Evolutionary conservation across 192 early-diverging fungal species (phyloP), one percentile per base, ranked within the genome.

Genomic region (Phlyctochytrium planicorne): DNA sequence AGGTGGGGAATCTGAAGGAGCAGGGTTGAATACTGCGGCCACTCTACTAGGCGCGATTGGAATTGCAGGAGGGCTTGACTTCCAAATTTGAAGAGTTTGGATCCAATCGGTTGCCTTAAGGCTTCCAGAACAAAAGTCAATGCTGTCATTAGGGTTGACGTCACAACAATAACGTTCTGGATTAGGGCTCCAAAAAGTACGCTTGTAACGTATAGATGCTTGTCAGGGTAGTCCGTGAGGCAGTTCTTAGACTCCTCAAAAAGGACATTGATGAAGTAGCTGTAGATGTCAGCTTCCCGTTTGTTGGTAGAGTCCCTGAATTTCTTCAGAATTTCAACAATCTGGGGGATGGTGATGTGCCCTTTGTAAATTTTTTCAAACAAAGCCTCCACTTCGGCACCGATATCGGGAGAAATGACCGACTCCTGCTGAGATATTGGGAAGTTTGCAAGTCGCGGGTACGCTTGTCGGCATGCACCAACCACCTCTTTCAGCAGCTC

Each of bases 191-290:
- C 97, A 75, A 99, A 95, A 24, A 99, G 82, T 30, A 90, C 82
- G 53, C 91, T 90, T 0, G 96, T 97, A 27, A 98, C 89, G 1
- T 84, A 80, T 16, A 98, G 82, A 76, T 96, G 92, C 66, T 90
- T 92, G 55, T 94, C 94, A 0, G 95, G 96, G 74, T 98, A 99
- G 75, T 93, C 90, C 30, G 90, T 80, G 63, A 99, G 95, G 20
- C 40, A 47, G 70, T 92, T 97, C 62, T 91, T 88, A 76, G 93
- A 96, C 76, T 99, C 97, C 65, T 98, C 97, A 76, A 99, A 91
- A 33, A 96, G 87, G 61, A 92, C 92, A 75, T 93, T 90, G 6
- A 95, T 88, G 85, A 97, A 95, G 70, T 90, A 94, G 6, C 87
- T 83, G 75, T 88, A 98, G 3, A 91, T 87, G 53, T 95, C 90